These are phyloP conservation scores for Phytophthora pseudosyringae DNA, from an alignment of 352 stramenopile genomes.

Conservation along the genomic window DNA sequence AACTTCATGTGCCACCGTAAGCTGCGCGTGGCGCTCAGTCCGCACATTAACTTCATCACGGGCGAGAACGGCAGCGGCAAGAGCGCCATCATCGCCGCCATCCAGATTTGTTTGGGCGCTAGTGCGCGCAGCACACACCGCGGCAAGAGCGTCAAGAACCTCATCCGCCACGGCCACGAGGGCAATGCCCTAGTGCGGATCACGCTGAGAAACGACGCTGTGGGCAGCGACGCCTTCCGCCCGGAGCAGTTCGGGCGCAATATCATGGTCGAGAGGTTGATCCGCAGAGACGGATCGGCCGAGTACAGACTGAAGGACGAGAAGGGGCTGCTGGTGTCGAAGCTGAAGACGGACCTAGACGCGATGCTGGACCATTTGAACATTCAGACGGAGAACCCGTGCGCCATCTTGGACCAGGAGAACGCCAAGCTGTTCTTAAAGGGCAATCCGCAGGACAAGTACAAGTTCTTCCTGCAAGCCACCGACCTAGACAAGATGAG, in stretches of 20 bases:
- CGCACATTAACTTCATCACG: conserved; percentile 90
- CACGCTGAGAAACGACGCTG: conserved; percentile 91
- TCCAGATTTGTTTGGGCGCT: conserved; percentile 97
- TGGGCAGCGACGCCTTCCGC: conserved; percentile 91
- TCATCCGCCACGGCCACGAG: conserved; percentile 94
- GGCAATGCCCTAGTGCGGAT: conserved; percentile 92
- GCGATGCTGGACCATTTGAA: conserved; percentile 95
- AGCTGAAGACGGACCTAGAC: conserved; percentile 93
- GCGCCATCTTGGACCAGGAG: conserved; percentile 97
- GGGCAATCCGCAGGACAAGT: conserved; percentile 95
- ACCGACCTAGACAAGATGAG: conserved; percentile 95
- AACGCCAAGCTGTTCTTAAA: conserved; percentile 98
- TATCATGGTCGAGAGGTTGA: conserved; percentile 94
- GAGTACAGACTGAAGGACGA: conserved; percentile 82
- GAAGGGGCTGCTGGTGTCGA: conserved; percentile 64
- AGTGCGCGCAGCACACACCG: conserved; percentile 93
- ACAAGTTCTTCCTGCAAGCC: conserved; percentile 97
- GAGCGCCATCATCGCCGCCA: conserved; percentile 96
- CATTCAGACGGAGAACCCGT: conserved; percentile 97
- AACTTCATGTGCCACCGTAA: conserved; percentile 99
- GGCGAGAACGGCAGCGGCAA: conserved; percentile 97
- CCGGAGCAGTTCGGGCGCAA: conserved; percentile 92
- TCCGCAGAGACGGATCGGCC: conserved; percentile 81
- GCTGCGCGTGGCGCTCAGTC: conserved; percentile 85
- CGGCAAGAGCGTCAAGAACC: conserved; percentile 94